These are phyloP conservation scores for Venturia asperata DNA, from an alignment of 2,329 filamentous ascomycete species.

Conservation along the genomic window DNA sequence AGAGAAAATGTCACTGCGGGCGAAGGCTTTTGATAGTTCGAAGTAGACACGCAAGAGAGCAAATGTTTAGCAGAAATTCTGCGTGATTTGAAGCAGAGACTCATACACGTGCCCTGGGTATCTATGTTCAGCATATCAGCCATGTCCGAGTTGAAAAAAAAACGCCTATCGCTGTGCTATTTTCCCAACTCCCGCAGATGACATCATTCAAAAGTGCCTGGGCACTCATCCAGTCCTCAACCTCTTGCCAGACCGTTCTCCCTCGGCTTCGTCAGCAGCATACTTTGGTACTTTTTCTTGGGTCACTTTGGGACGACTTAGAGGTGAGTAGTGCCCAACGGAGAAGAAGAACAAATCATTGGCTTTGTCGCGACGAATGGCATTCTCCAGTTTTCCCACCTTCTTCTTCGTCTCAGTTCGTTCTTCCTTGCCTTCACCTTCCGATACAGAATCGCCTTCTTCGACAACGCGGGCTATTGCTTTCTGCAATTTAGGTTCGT, in stretches of 20 bases:
- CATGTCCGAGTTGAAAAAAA: not conserved
- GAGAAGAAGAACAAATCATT: constrained; percentile 18
- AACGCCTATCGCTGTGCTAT: constrained; percentile 10
- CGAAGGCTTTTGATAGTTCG: too few species aligned
- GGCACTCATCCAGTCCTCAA: constrained; percentile 15
- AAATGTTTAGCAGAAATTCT: not conserved
- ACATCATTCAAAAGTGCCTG: not conserved
- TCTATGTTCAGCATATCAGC: not conserved
- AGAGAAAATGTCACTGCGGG: too few species aligned
- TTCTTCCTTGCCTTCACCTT: constrained; percentile 17
- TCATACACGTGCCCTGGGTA: not conserved
- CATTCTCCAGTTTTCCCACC: constrained; percentile 14
- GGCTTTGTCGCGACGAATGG: constrained; percentile 4
- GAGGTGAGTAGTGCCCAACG: not conserved
- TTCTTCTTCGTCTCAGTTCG: constrained; percentile 15
- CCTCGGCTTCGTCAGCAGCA: not conserved
- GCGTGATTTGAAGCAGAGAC: not conserved
- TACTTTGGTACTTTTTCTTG: not conserved
- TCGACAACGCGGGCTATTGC: not conserved
- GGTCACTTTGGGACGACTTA: not conserved
- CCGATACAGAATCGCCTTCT: constrained; percentile 4
- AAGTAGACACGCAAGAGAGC: too few species aligned
- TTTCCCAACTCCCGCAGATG: not conserved
- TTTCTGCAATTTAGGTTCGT: constrained; percentile 15
- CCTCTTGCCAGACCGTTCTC: constrained; percentile 16